Conservation (phyloP, 2,329 filamentous ascomycete species). For the Seiridium unicorne region DNA sequence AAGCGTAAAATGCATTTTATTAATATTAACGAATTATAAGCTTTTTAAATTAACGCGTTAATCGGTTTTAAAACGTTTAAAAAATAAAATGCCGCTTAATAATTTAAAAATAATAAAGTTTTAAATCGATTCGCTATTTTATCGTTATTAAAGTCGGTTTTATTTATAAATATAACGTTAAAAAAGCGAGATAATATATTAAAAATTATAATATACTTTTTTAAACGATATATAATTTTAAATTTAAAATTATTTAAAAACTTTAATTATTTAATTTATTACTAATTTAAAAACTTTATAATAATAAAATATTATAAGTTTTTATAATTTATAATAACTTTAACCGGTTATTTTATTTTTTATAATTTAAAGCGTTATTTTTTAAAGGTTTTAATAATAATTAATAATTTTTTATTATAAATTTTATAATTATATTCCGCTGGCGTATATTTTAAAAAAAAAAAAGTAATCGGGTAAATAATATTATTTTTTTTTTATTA, state of each 20-base stretch:
- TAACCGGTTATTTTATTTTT: constrained; percentile 2
- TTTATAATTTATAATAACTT: constrained; percentile 15
- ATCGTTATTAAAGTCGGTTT: not conserved
- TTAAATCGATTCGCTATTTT: not conserved
- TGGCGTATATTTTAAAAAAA: constrained; percentile 13
- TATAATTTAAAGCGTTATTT: constrained; percentile 19
- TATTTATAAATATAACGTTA: too few species aligned
- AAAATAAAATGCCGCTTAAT: too few species aligned
- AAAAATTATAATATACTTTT: not conserved
- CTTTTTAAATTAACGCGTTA: too few species aligned
- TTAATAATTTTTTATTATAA: constrained; percentile 33
- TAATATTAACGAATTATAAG: too few species aligned
- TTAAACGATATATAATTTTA: constrained; percentile 14
- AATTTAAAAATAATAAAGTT: not conserved
- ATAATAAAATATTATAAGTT: constrained; percentile 24
- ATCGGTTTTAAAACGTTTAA: too few species aligned
- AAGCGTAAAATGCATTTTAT: too few species aligned
- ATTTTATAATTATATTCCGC: constrained; percentile 29
- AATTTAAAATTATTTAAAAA: constrained; percentile 18
- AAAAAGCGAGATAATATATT: not conserved
- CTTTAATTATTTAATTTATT: constrained; percentile 21
- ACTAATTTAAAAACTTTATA: constrained; percentile 18
- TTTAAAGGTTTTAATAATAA: constrained; percentile 25
- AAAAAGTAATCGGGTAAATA: constrained; percentile 13
- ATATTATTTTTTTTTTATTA: constrained; percentile 3